Evolutionary conservation across 2,329 filamentous ascomycete species (phyloP).

Genomic region (Periconia digitata): DNA sequence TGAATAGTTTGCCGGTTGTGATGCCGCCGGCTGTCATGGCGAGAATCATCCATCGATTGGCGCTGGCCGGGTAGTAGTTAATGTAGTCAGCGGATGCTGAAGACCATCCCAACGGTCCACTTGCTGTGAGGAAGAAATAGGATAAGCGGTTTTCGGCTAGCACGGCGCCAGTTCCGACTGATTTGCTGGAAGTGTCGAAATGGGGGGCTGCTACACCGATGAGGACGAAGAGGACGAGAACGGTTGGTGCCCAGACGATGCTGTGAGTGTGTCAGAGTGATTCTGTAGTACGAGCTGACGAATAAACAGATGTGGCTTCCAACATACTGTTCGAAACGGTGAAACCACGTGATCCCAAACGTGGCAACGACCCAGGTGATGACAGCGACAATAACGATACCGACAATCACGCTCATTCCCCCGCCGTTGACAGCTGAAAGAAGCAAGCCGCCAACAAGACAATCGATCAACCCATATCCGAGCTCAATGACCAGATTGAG

Average conservation of each 20-base stretch:
- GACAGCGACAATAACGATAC: constrained; percentile 72
- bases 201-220: constrained; percentile 62
- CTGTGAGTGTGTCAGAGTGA: constrained; percentile 67
- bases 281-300: background rate
- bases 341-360: constrained; percentile 54
- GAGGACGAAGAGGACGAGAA: constrained; percentile 74
- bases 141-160: constrained; percentile 40
- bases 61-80: constrained; percentile 70
- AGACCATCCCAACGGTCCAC: constrained; percentile 62
- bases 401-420: constrained; percentile 59
- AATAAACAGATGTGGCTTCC: too few species aligned
- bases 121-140: constrained; percentile 65
- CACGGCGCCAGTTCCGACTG: constrained; percentile 65
- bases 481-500: constrained; percentile 72
- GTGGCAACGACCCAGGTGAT: constrained; percentile 69
- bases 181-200: constrained; percentile 53
- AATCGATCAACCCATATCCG: constrained; percentile 76
- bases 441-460: constrained; percentile 79
- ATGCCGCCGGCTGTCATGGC: constrained; percentile 69
- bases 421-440: constrained; percentile 69
- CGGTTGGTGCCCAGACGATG: constrained; percentile 75
- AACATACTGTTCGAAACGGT: constrained; percentile 26
- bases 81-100: constrained; percentile 77
- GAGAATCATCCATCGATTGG: constrained; percentile 65
- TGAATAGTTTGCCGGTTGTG: constrained; percentile 71